Conservation (phyloP, 2,329 filamentous ascomycete genomes). For the Hymenoscyphus repandus region DNA sequence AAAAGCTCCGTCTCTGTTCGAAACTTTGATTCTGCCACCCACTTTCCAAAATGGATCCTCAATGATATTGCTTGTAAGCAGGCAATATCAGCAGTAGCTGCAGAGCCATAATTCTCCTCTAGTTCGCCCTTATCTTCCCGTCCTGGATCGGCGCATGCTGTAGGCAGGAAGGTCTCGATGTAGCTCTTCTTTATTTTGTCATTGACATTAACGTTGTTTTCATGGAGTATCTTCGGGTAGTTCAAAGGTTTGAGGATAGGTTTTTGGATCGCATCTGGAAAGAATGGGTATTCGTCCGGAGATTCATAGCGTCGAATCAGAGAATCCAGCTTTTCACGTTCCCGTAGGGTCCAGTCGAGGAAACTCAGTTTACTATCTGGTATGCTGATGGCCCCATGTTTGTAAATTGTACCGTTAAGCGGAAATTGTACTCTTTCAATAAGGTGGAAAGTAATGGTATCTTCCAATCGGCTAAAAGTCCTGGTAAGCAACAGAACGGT, state of each 20-base stretch:
- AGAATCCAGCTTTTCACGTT: constrained; percentile 88
- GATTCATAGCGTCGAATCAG: constrained; percentile 91
- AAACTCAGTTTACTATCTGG: constrained; percentile 71
- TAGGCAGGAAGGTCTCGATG: constrained; percentile 74
- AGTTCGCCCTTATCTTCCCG: constrained; percentile 75
- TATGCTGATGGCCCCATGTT: constrained; percentile 71
- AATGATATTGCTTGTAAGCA: constrained; percentile 86
- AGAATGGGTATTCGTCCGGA: constrained; percentile 97
- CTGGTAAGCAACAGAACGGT: not conserved
- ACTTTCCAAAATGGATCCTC: constrained; percentile 96
- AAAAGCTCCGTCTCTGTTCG: constrained; percentile 75
- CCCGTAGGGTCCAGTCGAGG: constrained; percentile 87
- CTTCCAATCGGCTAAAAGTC: constrained; percentile 74
- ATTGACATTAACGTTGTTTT: constrained; percentile 89
- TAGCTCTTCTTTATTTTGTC: constrained; percentile 81
- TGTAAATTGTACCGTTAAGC: constrained; percentile 83
- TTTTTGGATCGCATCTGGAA: constrained; percentile 70
- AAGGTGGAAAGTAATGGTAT: constrained; percentile 94
- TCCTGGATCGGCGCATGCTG: constrained; percentile 73
- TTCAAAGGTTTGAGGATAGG: constrained; percentile 83
- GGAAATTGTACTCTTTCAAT: constrained; percentile 99
- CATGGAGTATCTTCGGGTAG: constrained; percentile 83
- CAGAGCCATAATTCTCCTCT: constrained; percentile 91
- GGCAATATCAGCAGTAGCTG: constrained; percentile 84
- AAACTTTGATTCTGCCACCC: constrained; percentile 96